A percentile compares a stretch with the other conserved stretches of the same genome.
These are phyloP conservation scores for Tolypocladium ophioglossoides DNA, from an alignment of 2,329 filamentous ascomycete species.

Conservation along the genomic window DNA sequence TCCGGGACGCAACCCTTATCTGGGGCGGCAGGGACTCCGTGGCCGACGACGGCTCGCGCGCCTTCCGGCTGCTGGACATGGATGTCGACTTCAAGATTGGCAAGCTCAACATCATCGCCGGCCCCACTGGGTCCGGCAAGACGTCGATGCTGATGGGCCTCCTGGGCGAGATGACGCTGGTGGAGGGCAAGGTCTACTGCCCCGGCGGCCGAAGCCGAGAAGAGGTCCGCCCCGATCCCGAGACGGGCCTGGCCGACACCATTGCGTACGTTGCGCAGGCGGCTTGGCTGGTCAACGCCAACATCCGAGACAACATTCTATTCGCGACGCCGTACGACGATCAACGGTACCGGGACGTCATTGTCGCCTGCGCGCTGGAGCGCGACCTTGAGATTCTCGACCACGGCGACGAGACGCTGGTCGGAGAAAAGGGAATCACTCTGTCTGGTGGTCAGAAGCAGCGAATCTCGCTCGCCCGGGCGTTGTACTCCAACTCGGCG, in stretches of 20 bases:
- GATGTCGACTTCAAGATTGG: slow-evolving; percentile 75
- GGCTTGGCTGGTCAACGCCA: slow-evolving; percentile 93
- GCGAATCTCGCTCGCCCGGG: slow-evolving; percentile 89
- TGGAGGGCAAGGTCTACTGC: slow-evolving; percentile 71
- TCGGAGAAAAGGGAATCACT: slow-evolving; percentile 95
- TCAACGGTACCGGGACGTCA: slow-evolving; percentile 74
- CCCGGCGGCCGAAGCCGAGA: slow-evolving; percentile 80
- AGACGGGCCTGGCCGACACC: slow-evolving; percentile 80
- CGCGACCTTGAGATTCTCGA: slow-evolving; percentile 89
- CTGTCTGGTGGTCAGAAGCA: slow-evolving; percentile 97
- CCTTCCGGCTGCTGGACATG: slow-evolving; percentile 75
- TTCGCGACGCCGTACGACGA: slow-evolving; percentile 77
- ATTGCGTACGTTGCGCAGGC: slow-evolving; percentile 95
- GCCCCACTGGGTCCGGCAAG: slow-evolving; percentile 90
- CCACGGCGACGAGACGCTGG: slow-evolving; percentile 82
- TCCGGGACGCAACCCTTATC: slow-evolving; percentile 74
- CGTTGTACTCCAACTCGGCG: slow-evolving; percentile 88
- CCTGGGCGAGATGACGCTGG: slow-evolving; percentile 86
- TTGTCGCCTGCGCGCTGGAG: slow-evolving; percentile 83
- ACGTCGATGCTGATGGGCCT: slow-evolving; percentile 93
- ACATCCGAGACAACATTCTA: slow-evolving; percentile 90
- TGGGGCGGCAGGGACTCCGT: slow-evolving; percentile 68
- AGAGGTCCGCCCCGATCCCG: slow-evolving; percentile 69
- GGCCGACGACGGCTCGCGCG: slow-evolving; percentile 54
- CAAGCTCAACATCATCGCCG: slow-evolving; percentile 84